Evolutionary conservation across 2,329 filamentous ascomycete species (phyloP).

Genomic region (Pseudogymnoascus sp.): DNA sequence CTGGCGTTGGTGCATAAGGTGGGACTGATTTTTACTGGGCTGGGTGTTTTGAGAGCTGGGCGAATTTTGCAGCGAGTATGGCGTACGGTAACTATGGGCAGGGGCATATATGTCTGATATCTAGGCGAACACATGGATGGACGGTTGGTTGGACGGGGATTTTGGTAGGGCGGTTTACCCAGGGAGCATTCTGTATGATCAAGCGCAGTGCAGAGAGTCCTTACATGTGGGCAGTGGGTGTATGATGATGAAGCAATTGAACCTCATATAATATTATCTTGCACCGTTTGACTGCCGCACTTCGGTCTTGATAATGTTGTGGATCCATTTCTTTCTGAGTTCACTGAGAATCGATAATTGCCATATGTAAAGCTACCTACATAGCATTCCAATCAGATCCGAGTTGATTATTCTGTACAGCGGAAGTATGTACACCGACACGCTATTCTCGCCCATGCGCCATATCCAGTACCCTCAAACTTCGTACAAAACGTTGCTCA

Average conservation of each 20-base stretch:
- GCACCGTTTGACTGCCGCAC: not conserved
- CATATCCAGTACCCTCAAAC: not conserved
- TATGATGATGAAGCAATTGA: not conserved
- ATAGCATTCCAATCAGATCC: not conserved
- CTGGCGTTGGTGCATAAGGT: not conserved
- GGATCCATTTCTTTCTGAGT: not conserved
- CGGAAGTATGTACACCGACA: not conserved
- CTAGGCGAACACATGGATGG: not conserved
- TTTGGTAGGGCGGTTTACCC: not conserved
- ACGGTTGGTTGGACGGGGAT: not conserved
- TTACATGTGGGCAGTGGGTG: not conserved
- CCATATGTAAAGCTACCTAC: not conserved
- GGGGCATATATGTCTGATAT: not conserved
- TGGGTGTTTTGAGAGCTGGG: not conserved
- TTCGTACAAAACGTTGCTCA: constrained; percentile 2
- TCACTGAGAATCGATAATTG: not conserved
- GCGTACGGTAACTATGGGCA: not conserved
- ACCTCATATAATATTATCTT: not conserved
- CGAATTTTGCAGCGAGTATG: not conserved
- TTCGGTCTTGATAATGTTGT: not conserved
- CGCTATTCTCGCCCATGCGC: not conserved
- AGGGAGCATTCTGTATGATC: not conserved
- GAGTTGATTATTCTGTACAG: not conserved
- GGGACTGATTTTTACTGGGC: not conserved
- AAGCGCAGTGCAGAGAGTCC: not conserved